phyloP scores from a whole-genome alignment of 768 basidiomycete species.

The Filobasidium wieringae region DNA sequence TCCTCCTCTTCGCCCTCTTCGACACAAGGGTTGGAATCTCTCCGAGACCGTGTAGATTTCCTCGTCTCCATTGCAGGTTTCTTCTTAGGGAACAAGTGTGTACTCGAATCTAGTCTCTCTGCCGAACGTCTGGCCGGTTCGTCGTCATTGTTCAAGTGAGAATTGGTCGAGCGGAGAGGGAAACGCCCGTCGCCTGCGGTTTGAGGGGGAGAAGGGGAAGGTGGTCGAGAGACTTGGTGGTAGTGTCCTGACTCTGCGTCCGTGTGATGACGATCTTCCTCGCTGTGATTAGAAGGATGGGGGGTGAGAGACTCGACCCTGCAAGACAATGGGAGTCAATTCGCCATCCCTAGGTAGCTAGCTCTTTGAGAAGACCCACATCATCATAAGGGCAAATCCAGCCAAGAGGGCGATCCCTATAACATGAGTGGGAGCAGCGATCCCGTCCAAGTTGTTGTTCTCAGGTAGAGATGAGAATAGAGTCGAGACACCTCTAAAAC shows the following conservation, averaged over 20 bases:
- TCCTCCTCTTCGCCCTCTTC: constrained; percentile 14
- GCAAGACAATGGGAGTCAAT: neutral
- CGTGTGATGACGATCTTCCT: constrained; percentile 42
- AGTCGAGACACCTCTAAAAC: constrained; percentile 30
- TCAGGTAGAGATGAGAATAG: constrained; percentile 26
- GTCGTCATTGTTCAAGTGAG: neutral
- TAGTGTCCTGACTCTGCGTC: neutral
- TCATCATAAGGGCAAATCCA: constrained; percentile 38
- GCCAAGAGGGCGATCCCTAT: constrained; percentile 35
- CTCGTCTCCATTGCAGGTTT: neutral
- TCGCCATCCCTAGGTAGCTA: neutral
- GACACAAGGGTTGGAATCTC: constrained; percentile 1
- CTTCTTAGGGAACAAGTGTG: constrained; percentile 2
- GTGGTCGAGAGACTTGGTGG: constrained; percentile 10
- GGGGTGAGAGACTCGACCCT: constrained; percentile 33
- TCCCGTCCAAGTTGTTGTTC: constrained; percentile 18
- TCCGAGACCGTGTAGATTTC: constrained; percentile 16
- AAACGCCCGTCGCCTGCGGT: constrained; percentile 1
- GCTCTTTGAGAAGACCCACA: constrained; percentile 21
- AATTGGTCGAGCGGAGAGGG: neutral
- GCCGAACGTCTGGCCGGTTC: neutral
- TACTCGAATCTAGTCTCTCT: constrained; percentile 5
- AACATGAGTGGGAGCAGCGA: constrained; percentile 18
- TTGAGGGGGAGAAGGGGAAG: constrained; percentile 18
- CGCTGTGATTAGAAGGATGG: constrained; percentile 43